phyloP scores from a whole-genome alignment of 257 asterid genomes.

The Coffea canephora region DNA sequence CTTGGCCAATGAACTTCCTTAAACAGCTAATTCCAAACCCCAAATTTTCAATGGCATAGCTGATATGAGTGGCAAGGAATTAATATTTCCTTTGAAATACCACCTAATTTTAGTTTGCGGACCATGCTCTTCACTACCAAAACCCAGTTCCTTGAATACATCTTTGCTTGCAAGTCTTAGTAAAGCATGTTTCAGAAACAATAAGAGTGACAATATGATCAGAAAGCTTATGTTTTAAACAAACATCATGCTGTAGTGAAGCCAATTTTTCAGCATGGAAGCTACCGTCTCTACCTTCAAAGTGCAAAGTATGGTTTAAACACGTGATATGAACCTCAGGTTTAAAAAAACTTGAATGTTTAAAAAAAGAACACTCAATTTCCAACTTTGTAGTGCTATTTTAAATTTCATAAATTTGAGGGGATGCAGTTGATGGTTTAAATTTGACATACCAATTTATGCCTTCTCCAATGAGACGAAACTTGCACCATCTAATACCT shows the following conservation, averaged over 20 bases:
- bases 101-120: background rate
- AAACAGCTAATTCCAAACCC: background rate
- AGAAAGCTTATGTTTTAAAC: background rate
- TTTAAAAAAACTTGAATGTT: background rate
- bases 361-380: background rate
- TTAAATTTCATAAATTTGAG: background rate
- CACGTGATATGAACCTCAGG: too few relatives aligned
- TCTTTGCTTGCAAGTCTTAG: background rate
- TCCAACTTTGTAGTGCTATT: background rate
- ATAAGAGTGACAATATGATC: background rate
- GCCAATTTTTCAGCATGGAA: background rate
- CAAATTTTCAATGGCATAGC: background rate
- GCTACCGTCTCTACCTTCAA: background rate
- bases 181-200: too few relatives aligned
- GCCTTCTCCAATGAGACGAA: background rate
- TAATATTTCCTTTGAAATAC: background rate
- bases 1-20: background rate
- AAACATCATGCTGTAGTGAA: background rate
- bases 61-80: background rate
- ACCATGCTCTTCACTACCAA: too few relatives aligned
- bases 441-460: background rate
- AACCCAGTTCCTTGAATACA: background rate
- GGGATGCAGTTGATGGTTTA: background rate
- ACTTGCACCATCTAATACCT: background rate
- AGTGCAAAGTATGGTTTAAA: too few relatives aligned